A percentile compares a stretch with the other conserved stretches of the same genome.
Conservation (phyloP, 345 rosid genomes). For the Carallia pectinifolia region DNA sequence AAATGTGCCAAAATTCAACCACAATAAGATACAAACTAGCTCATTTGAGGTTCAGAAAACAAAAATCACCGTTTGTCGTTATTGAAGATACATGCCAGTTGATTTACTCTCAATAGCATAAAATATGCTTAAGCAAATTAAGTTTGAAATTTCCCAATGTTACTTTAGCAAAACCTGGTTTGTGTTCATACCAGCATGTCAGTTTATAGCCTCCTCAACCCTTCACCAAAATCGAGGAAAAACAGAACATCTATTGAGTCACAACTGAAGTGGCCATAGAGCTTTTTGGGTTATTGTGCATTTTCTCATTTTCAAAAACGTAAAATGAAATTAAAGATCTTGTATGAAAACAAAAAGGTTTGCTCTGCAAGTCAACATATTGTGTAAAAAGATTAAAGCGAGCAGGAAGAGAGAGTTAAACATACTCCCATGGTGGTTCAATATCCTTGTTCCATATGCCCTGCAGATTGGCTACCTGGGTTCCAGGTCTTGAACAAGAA, state of each 20-base stretch:
- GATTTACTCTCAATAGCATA: background rate
- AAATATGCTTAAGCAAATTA: background rate
- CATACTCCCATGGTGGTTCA: conserved; percentile 90
- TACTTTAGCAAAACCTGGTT: background rate
- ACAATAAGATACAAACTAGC: no score
- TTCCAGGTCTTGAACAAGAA: conserved; percentile 87
- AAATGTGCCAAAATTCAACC: no score
- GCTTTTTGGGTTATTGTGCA: background rate
- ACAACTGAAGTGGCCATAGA: background rate
- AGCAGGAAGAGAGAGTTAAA: conserved; percentile 11
- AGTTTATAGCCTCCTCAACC: background rate
- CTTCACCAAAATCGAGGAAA: background rate
- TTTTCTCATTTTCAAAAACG: no score
- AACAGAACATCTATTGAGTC: background rate
- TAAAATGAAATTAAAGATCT: no score
- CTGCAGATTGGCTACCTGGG: conserved; percentile 88
- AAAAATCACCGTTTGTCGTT: background rate
- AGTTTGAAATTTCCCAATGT: background rate
- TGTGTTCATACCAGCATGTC: background rate
- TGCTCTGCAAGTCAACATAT: background rate
- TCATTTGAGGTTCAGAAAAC: no score
- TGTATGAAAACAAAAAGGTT: background rate
- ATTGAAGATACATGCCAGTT: background rate
- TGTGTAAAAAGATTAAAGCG: conserved; percentile 12
- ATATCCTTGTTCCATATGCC: conserved; percentile 92